Base-by-base conservation (phyloP, 805 yeast species). In the Teunomyces cretensis region DNA sequence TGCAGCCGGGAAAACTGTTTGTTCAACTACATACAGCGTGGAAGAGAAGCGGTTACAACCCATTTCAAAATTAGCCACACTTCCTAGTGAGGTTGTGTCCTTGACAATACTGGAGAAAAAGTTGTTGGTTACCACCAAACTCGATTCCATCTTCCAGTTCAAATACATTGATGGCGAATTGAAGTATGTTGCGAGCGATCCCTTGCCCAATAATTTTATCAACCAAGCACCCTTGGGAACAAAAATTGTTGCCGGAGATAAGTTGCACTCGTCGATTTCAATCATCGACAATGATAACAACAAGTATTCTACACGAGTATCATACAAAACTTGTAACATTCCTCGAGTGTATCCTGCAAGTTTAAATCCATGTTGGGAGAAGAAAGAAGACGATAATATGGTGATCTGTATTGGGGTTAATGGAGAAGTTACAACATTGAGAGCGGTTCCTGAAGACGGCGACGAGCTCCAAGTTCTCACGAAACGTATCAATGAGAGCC, bases 71-170 rank as follows among this genome's bases (percentile, higher is more conserved):
- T 46, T 68, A 13, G 53, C 53, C 9, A 54, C 60, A 1, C 51
- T 70, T 9, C 54, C 70, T 1, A 68, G 74, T 40, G 65, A 60
- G 0, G 55, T 72, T 6, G 50, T 56, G 1, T 57, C 64, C 9
- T 49, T 70, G 33, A 42, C 53, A 9, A 53, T 58, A 7, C 53
- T 56, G 7, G 48, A 52, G 12, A 52, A 54, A 30, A 44, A 41
- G 27, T 41, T 60, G 13, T 50, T 58, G 33, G 62, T 67, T 22
- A 64, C 60, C 28, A 70, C 76, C 2, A 57, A 56, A 17, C 52
- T 53, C 37, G 76, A 72, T 47, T 72, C 77, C 0, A 47, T 68
- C 0, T 60, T 53, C 39, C 63, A 56, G 30, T 70, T 70, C 46
- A 42, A 42, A 12, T 58, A 58, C 24, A 14, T 15, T 15, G 47